A percentile compares a stretch with the other conserved stretches of the same genome.
These are phyloP conservation scores for Brettanomyces naardenensis DNA, from an alignment of 805 yeast genomes.

Conservation along the genomic window DNA sequence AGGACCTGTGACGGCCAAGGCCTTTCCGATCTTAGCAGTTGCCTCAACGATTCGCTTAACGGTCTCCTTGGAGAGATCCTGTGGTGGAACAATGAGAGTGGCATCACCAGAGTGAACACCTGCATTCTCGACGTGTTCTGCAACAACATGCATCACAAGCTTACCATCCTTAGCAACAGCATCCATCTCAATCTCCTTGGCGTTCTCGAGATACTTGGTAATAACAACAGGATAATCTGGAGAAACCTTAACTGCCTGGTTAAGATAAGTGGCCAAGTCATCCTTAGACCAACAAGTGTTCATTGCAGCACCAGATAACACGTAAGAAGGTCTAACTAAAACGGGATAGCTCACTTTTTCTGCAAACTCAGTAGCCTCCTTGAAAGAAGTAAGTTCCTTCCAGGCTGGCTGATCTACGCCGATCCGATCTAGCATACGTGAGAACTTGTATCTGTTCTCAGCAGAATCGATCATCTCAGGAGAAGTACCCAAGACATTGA, in stretches of 20 bases:
- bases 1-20: constrained; percentile 95
- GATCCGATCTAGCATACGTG: constrained; percentile 92
- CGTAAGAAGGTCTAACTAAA: constrained; percentile 95
- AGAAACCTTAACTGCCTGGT: constrained; percentile 95
- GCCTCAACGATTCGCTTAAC: constrained; percentile 88
- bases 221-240: constrained; percentile 97
- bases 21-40: constrained; percentile 92
- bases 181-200: constrained; percentile 98
- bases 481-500: constrained; percentile 91
- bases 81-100: constrained; percentile 93
- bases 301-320: constrained; percentile 98
- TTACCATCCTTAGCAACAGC: constrained; percentile 96
- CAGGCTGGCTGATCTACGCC: constrained; percentile 99
- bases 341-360: constrained; percentile 90
- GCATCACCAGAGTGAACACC: constrained; percentile 99
- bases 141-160: constrained; percentile 92
- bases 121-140: constrained; percentile 98
- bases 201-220: constrained; percentile 92
- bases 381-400: constrained; percentile 92
- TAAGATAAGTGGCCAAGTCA: constrained; percentile 78
- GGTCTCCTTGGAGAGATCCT: constrained; percentile 86
- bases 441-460: constrained; percentile 95
- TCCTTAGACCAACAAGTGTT: constrained; percentile 87
- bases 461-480: constrained; percentile 99
- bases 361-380: constrained; percentile 89